Evolutionary conservation across 768 basidiomycete species (phyloP), one percentile per base, ranked within the genome.

Genomic region (Termitomyces eurrhizus): DNA sequence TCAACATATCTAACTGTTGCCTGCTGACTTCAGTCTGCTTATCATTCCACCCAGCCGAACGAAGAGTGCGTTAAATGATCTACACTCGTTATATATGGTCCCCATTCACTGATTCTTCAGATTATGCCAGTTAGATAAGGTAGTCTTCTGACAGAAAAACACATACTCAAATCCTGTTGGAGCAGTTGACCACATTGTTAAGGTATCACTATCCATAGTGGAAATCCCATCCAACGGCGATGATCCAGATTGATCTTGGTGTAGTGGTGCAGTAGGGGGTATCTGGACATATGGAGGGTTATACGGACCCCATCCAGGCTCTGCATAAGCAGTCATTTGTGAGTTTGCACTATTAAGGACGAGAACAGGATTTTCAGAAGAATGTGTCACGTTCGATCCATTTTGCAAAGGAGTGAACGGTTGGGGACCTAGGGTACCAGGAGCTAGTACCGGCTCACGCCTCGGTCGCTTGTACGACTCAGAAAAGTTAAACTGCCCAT

Each of bases 131-230:
- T 57, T 12, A 45, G 58, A 37, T 21, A 13, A 44, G 1, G 33
- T 29, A 13, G 21, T 13, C 24, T 55, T 12, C 4, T 32, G 46
- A 57, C 58, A 50, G 7, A 18, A 11, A 58, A 36, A 52, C 42
- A 74, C 85, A 65, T 66, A 88, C 87, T 84, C 84, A 57, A 85
- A 86, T 21, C 80, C 79, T 13, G 78, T 77, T 14, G 85, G 85
- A 26, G 85, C 83, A 54, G 74, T 77, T 12, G 84, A 83, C 87
- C 86, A 89, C 81, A 87, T 83, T 14, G 77, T 75, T 64, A 86
- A 77, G 49, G 80, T 80, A 58, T 83, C 81, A 57, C 74, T 71
- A 63, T 86, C 80, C 68, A 80, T 71, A 39, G 72, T 57, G 16
- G 70, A 69, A 37, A 69, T 65, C 29, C 71, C 64, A 29, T 68